phyloP scores from a whole-genome alignment of 345 rosid genomes.

The Citrus hindsii region DNA sequence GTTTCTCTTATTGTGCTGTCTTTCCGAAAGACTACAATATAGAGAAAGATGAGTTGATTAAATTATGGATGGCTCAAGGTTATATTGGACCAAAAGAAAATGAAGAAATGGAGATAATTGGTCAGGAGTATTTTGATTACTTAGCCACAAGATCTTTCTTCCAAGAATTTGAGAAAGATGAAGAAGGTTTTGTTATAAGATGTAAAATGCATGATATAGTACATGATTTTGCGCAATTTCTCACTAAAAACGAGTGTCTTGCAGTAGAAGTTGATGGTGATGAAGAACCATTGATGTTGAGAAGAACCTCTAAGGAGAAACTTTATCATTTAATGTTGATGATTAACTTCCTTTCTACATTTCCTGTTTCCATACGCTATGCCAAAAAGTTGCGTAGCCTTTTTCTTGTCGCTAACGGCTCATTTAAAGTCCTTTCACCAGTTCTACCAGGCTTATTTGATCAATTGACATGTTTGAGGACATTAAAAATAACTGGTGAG shows the following conservation, averaged over 20 bases:
- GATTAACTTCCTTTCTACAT: not conserved
- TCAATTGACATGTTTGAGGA: conserved; percentile 2
- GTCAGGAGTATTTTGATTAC: not conserved
- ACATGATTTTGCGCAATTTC: not conserved
- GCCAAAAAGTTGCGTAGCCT: not conserved
- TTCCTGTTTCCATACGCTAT: not conserved
- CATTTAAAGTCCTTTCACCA: too few species aligned
- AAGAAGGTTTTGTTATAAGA: not conserved
- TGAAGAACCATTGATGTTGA: not conserved
- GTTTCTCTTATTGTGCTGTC: not conserved
- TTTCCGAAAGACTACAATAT: not conserved
- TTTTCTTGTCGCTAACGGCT: not conserved
- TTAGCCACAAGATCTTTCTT: not conserved
- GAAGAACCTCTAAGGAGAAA: not conserved
- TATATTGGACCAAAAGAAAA: not conserved
- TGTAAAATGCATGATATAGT: conserved; percentile 8
- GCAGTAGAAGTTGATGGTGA: not conserved
- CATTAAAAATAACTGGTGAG: not conserved
- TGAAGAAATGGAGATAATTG: not conserved
- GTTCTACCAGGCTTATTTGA: not conserved
- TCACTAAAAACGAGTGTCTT: not conserved
- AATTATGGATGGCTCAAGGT: conserved; percentile 4
- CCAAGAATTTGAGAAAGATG: not conserved
- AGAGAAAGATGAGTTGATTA: not conserved
- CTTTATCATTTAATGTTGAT: not conserved